These are phyloP conservation scores for Clavulina sp. DNA, from an alignment of 768 basidiomycete species.

Conservation along the genomic window DNA sequence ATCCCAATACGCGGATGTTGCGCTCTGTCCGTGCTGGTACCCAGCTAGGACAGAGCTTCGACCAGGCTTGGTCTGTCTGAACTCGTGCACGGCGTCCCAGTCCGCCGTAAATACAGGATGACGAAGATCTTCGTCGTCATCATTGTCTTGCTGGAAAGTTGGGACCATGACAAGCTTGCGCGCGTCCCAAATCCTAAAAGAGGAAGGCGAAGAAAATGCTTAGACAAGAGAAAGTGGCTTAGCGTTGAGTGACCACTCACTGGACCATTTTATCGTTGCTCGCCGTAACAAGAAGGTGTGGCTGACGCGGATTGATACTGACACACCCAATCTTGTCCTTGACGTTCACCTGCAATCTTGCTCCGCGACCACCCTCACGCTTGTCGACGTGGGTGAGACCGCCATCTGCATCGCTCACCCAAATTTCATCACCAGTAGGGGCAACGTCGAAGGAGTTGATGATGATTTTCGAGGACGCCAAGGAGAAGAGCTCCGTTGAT, in stretches of 20 bases:
- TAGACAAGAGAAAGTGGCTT: not conserved
- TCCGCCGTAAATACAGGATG: conserved; percentile 5
- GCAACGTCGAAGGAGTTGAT: conserved; percentile 56
- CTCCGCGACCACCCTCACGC: conserved; percentile 33
- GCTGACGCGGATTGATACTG: conserved; percentile 57
- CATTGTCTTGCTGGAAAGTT: too few species aligned
- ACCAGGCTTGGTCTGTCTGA: conserved; percentile 34
- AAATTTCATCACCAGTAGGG: conserved; percentile 58
- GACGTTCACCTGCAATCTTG: conserved; percentile 10
- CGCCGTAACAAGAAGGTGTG: conserved; percentile 51
- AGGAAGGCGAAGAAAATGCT: not conserved
- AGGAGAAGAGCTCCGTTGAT: conserved; percentile 50
- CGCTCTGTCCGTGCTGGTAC: conserved; percentile 56
- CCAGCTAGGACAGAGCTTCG: conserved; percentile 41
- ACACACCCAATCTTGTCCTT: conserved; percentile 42
- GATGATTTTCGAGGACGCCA: conserved; percentile 30
- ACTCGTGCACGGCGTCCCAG: conserved; percentile 17
- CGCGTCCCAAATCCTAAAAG: conserved; percentile 57
- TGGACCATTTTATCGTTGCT: conserved; percentile 57
- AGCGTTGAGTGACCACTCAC: conserved; percentile 24
- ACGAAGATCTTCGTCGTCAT: conserved; percentile 8
- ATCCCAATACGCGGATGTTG: conserved; percentile 77
- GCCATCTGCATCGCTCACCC: conserved; percentile 61
- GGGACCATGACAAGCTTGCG: conserved; percentile 39
- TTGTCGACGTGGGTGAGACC: conserved; percentile 63